Evolutionary conservation across 1,139 yeast genomes (phyloP).

Genomic region (Groenewaldozyma auringiensis): DNA sequence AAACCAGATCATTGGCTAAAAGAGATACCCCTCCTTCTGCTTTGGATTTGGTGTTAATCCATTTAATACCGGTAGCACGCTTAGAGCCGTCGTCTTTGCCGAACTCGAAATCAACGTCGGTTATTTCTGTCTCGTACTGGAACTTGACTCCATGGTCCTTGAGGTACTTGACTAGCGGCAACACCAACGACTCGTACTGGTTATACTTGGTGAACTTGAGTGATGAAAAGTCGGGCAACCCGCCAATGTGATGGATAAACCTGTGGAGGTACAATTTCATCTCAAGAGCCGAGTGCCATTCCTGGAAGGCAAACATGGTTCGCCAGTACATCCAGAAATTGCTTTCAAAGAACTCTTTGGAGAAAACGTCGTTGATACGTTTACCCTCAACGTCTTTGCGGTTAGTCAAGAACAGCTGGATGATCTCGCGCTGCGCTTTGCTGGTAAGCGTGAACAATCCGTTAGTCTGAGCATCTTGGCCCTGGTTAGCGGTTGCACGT

Average conservation of each 20-base stretch:
- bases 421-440: neutral
- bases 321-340: neutral
- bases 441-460: neutral
- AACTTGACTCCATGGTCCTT: neutral
- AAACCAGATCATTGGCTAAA: neutral
- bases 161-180: neutral
- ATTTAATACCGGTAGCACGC: neutral
- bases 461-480: neutral
- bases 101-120: neutral
- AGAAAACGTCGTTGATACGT: neutral
- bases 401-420: neutral
- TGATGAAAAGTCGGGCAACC: neutral
- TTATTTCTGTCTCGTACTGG: neutral
- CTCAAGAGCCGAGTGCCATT: constrained; percentile 1
- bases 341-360: neutral
- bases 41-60: neutral
- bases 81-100: neutral
- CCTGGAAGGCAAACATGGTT: constrained; percentile 1
- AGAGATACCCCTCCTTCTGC: neutral
- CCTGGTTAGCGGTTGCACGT: neutral
- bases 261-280: neutral
- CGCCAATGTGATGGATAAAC: neutral
- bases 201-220: neutral
- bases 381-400: neutral
- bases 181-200: neutral